Percentiles rank a stretch among this genome's conserved stretches.
Conservation (phyloP, 768 basidiomycete species). For the Mycena albidolilacea region DNA sequence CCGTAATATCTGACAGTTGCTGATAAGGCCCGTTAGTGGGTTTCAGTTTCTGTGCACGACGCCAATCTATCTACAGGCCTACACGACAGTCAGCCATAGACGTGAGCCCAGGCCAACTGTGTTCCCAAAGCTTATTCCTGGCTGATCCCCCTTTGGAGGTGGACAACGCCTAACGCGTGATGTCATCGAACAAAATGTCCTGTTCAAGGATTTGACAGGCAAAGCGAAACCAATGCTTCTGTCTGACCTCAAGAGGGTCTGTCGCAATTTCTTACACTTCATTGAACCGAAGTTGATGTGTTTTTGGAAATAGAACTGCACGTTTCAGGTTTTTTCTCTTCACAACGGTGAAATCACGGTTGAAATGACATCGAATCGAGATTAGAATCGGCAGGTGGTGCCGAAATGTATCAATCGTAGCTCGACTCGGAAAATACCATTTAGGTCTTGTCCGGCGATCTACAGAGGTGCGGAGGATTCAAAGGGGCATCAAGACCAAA, state of each 20-base stretch:
- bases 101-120: neutral
- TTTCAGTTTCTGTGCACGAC: conserved; percentile 9
- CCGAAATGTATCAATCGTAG: neutral
- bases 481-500: no score
- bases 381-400: neutral
- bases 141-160: neutral
- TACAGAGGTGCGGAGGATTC: no score
- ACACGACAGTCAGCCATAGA: neutral
- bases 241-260: conserved; percentile 4
- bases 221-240: conserved; percentile 11
- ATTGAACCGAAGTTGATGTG: conserved; percentile 1
- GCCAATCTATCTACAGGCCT: conserved; percentile 13
- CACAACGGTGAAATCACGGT: conserved; percentile 4
- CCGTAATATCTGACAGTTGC: neutral
- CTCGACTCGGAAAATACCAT: neutral
- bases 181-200: conserved; percentile 7
- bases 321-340: conserved; percentile 5
- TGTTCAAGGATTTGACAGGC: conserved; percentile 13
- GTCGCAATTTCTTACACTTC: neutral
- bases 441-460: neutral
- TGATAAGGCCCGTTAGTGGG: neutral
- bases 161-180: conserved; percentile 5
- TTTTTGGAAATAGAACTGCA: conserved; percentile 4
- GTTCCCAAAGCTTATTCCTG: neutral
- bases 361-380: conserved; percentile 2